A percentile compares a stretch with the other conserved stretches of the same genome.
These are phyloP conservation scores for Fistulinella prunicolor DNA, from an alignment of 768 basidiomycete species.

Conservation along the genomic window DNA sequence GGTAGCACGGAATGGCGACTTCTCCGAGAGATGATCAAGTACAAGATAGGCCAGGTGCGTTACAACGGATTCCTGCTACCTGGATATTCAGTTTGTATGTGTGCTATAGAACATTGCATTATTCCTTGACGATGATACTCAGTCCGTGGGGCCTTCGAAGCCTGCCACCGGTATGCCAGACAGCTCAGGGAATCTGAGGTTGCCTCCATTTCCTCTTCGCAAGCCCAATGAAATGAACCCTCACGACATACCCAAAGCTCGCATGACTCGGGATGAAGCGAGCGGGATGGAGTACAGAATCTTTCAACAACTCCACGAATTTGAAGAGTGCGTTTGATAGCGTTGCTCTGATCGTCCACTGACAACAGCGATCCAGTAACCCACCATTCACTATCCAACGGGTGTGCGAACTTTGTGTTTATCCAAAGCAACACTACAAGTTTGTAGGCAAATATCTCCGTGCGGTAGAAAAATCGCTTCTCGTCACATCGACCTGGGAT, in stretches of 20 bases:
- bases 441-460: slow-evolving; percentile 85
- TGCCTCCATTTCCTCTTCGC: slow-evolving; percentile 72
- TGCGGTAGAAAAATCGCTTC: slow-evolving; percentile 76
- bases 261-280: slow-evolving; percentile 62
- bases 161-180: slow-evolving; percentile 33
- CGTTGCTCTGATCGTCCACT: slow-evolving; percentile 1
- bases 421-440: slow-evolving; percentile 69
- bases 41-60: slow-evolving; percentile 63
- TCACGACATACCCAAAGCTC: slow-evolving; percentile 52
- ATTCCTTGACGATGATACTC: slow-evolving; percentile 41
- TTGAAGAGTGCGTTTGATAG: slow-evolving; percentile 58
- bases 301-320: slow-evolving; percentile 64
- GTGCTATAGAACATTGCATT: slow-evolving; percentile 45
- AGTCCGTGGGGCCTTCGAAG: slow-evolving; percentile 40
- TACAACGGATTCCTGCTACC: not conserved
- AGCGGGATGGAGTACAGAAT: slow-evolving; percentile 53
- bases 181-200: slow-evolving; percentile 55
- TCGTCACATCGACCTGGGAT: slow-evolving; percentile 79
- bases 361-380: slow-evolving; percentile 32
- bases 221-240: slow-evolving; percentile 47
- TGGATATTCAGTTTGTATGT: not conserved
- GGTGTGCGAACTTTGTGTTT: slow-evolving; percentile 74
- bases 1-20: slow-evolving; percentile 65
- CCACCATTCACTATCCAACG: slow-evolving; percentile 91
- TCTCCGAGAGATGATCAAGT: slow-evolving; percentile 69